phyloP scores from a whole-genome alignment of 345 rosid genomes.

The Moringa oleifera region DNA sequence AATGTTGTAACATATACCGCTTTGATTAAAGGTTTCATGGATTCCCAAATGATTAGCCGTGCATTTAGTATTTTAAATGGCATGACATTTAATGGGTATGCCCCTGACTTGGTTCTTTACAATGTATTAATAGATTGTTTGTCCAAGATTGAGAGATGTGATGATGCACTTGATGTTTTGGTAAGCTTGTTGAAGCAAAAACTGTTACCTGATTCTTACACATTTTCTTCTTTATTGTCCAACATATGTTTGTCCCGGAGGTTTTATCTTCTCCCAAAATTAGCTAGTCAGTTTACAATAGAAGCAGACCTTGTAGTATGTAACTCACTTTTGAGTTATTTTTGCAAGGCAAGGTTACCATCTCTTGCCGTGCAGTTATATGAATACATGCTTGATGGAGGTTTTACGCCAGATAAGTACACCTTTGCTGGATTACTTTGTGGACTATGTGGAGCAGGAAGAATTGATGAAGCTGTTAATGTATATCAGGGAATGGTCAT shows the following conservation, averaged over 20 bases:
- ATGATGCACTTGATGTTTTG: constrained; percentile 49
- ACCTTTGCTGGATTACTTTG: constrained; percentile 48
- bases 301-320: constrained; percentile 40
- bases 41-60: constrained; percentile 34
- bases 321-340: constrained; percentile 51
- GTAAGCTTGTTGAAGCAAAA: constrained; percentile 29
- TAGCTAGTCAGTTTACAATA: constrained; percentile 24
- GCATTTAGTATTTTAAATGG: constrained; percentile 38
- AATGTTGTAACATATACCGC: constrained; percentile 59
- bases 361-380: constrained; percentile 36
- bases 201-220: constrained; percentile 60
- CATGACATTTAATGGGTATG: constrained; percentile 36
- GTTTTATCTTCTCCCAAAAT: constrained; percentile 28
- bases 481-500: constrained; percentile 39
- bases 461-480: constrained; percentile 35
- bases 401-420: constrained; percentile 50
- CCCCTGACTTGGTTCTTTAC: constrained; percentile 56
- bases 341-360: constrained; percentile 47
- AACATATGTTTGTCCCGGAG: constrained; percentile 34
- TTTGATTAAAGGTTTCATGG: constrained; percentile 53
- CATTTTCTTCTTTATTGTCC: constrained; percentile 52
- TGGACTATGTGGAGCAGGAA: constrained; percentile 41
- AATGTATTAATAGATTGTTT: constrained; percentile 55
- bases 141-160: constrained; percentile 47
- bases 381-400: constrained; percentile 38